Evolutionary conservation across 2,329 filamentous ascomycete genomes (phyloP), one percentile per base, ranked within the genome.

Genomic region (Didymella lethalis): DNA sequence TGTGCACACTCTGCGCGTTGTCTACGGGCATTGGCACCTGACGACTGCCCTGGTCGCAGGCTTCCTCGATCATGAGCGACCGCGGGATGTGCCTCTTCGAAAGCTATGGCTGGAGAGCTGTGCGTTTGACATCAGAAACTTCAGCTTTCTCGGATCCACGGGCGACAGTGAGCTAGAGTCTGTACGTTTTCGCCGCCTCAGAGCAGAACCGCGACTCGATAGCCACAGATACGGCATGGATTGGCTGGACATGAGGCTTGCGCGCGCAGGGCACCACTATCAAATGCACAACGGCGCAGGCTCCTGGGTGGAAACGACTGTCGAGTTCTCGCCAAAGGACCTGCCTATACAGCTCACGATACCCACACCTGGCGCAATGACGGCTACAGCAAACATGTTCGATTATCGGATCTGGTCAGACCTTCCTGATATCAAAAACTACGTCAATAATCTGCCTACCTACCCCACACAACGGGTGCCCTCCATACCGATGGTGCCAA

Each of bases 41-140:
- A 78, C 76, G 2, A 75, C 75, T 26, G 73, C 67, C 5, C 68
- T 83, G 11, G 41, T 83, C 8, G 62, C 75, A 2, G 76, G 76
- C 28, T 77, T 82, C 59, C 73, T 82, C 28, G 71, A 78, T 43
- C 65, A 66, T 14, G 23, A 54, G 2, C 64, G 76, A 18, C 61
- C 68, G 11, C 69, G 69, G 2, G 62, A 61, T 18, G 62, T 69
- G 7, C 73, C 73, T 2, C 57, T 82, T 14, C 72, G 76, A 11
- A 77, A 71, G 50, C 71, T 83, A 5, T 83, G 81, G 81, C 67
- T 83, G 4, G 81, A 83, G 53, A 80, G 76, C 51, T 80, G 78
- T 56, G 75, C 74, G 16, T 67, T 71, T 10, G 70, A 72, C 5
- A 69, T 71, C 1, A 50, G 64, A 12, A 53, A 64, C 3, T 54